phyloP scores from a whole-genome alignment of 1,284 basidiomycete genomes.

The Boletus chippewaensis region DNA sequence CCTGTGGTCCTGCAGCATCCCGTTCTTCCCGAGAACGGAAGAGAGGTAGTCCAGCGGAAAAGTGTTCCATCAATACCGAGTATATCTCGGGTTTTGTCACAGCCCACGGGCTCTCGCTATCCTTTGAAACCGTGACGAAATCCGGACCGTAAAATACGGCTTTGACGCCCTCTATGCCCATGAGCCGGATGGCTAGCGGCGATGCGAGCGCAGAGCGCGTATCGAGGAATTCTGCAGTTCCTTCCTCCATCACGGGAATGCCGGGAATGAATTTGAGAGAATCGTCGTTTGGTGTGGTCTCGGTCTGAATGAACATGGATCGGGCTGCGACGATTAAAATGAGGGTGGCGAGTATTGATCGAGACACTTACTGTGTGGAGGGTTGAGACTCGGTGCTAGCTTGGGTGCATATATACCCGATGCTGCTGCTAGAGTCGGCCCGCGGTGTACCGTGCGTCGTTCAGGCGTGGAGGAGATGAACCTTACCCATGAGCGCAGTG shows the following conservation, averaged over 20 bases:
- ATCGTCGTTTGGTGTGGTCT: slow-evolving; percentile 95
- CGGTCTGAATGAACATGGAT: slow-evolving; percentile 96
- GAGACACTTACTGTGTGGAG: slow-evolving; percentile 25
- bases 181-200: slow-evolving; percentile 87
- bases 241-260: slow-evolving; percentile 77
- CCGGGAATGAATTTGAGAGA: slow-evolving; percentile 98
- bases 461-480: slow-evolving; percentile 22
- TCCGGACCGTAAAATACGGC: slow-evolving; percentile 95
- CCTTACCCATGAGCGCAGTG: slow-evolving; percentile 24
- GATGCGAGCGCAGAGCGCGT: slow-evolving; percentile 78
- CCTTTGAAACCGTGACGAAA: slow-evolving; percentile 95
- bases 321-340: slow-evolving; percentile 45
- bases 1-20: slow-evolving; percentile 81
- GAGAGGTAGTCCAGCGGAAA: slow-evolving; percentile 80
- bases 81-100: slow-evolving; percentile 98
- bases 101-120: slow-evolving; percentile 79
- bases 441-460: slow-evolving; percentile 28
- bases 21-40: slow-evolving; percentile 78
- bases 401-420: slow-evolving; percentile 29
- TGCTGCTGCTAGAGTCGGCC: slow-evolving; percentile 34
- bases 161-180: slow-evolving; percentile 88
- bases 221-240: slow-evolving; percentile 92
- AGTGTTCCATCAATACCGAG: slow-evolving; percentile 96
- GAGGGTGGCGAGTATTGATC: background rate
- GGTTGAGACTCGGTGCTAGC: slow-evolving; percentile 8